phyloP scores from a whole-genome alignment of 306 rosid species.

The Bauhinia variegata region DNA sequence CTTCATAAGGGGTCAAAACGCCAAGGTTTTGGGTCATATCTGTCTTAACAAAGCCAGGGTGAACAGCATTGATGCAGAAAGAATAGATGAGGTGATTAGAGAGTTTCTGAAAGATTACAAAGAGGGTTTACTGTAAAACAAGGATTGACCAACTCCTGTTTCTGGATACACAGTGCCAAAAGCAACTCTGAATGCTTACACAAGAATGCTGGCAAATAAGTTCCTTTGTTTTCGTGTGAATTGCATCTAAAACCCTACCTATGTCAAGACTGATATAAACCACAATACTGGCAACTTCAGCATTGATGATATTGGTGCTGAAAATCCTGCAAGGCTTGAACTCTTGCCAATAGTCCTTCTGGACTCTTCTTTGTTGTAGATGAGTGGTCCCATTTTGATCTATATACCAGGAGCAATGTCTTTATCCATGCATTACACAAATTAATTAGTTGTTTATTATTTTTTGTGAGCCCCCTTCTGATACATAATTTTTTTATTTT shows the following conservation, averaged over 20 bases:
- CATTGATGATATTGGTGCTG: slow-evolving; percentile 43
- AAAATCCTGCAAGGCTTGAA: slow-evolving; percentile 41
- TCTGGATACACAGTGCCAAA: slow-evolving; percentile 39
- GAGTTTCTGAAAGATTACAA: slow-evolving; percentile 38
- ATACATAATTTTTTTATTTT: too few species aligned
- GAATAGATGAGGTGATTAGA: slow-evolving; percentile 29
- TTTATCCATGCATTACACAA: too few species aligned
- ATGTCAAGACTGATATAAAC: slow-evolving; percentile 34
- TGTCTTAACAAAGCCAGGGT: slow-evolving; percentile 38
- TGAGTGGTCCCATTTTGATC: too few species aligned
- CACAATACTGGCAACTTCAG: slow-evolving; percentile 26
- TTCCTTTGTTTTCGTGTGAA: slow-evolving; percentile 26
- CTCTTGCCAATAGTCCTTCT: slow-evolving; percentile 3
- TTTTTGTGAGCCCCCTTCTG: slow-evolving; percentile 41
- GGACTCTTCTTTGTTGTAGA: too few species aligned
- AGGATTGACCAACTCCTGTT: slow-evolving; percentile 28
- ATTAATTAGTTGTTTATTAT: too few species aligned
- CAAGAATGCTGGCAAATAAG: slow-evolving; percentile 39
- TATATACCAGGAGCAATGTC: too few species aligned
- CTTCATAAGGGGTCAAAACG: slow-evolving; percentile 36
- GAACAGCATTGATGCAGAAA: slow-evolving; percentile 23
- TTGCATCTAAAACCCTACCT: slow-evolving; percentile 33
- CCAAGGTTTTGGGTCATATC: slow-evolving; percentile 37
- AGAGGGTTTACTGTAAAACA: slow-evolving; percentile 32
- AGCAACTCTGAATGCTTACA: slow-evolving; percentile 40